Conservation (phyloP, 305 asterid genomes). For the Fraxinus velutina region DNA sequence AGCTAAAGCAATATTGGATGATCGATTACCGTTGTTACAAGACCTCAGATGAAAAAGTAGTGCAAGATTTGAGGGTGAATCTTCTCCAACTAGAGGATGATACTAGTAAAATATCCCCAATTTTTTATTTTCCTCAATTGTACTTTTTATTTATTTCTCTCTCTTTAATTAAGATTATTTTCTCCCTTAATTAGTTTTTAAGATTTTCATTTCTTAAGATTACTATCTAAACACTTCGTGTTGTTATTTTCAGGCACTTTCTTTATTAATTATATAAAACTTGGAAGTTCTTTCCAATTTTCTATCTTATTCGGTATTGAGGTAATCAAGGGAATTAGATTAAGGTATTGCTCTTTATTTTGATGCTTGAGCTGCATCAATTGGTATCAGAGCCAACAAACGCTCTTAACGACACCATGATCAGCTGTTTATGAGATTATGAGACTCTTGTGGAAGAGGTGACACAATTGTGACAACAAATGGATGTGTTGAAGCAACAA, state of each 20-base stretch:
- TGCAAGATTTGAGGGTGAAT: neutral
- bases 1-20: neutral
- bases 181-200: neutral
- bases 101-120: neutral
- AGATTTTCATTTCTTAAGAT: neutral
- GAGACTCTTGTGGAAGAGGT: neutral
- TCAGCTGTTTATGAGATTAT: neutral
- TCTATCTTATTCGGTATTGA: neutral
- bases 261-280: neutral
- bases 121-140: neutral
- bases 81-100: neutral
- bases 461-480: neutral
- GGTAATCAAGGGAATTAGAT: neutral
- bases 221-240: neutral
- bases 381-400: neutral
- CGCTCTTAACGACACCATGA: neutral
- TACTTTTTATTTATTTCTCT: neutral
- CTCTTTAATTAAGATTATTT: neutral
- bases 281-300: neutral
- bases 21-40: neutral
- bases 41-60: neutral
- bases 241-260: neutral
- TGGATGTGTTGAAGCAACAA: neutral
- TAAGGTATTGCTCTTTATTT: neutral
- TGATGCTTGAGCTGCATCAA: neutral